A percentile compares a stretch with the other conserved stretches of the same genome.
These are phyloP conservation scores for Pulveroboletus frians DNA, from an alignment of 768 basidiomycete genomes.

Conservation along the genomic window DNA sequence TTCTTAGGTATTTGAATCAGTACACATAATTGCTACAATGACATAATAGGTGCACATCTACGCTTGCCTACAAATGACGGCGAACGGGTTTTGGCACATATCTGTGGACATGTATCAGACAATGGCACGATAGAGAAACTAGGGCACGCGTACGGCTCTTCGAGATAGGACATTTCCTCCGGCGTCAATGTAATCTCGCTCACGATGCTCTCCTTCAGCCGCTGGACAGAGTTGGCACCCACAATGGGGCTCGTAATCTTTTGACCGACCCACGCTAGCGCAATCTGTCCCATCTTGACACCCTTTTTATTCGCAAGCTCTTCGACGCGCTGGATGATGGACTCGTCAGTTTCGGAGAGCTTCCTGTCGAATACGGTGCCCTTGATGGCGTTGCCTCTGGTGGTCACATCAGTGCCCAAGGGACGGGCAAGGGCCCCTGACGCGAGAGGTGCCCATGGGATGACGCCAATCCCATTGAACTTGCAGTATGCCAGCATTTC, in stretches of 20 bases:
- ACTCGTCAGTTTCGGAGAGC: constrained; percentile 26
- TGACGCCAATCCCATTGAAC: constrained; percentile 46
- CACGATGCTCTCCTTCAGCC: constrained; percentile 30
- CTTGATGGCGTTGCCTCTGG: constrained; percentile 9
- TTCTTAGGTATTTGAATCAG: constrained; percentile 4
- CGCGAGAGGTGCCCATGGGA: constrained; percentile 47
- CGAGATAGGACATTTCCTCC: constrained; percentile 31
- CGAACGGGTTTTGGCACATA: constrained; percentile 19
- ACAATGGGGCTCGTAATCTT: constrained; percentile 45
- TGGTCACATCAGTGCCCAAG: constrained; percentile 22
- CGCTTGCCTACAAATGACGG: constrained; percentile 5
- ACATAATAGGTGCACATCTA: constrained; percentile 4
- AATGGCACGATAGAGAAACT: not conserved
- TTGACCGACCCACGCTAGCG: constrained; percentile 38
- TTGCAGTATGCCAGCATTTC: constrained; percentile 45
- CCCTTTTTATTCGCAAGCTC: constrained; percentile 38
- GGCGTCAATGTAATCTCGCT: constrained; percentile 20
- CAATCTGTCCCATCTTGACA: constrained; percentile 42
- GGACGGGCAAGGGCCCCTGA: constrained; percentile 39
- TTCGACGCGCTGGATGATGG: constrained; percentile 38
- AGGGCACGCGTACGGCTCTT: constrained; percentile 22
- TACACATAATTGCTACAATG: not conserved
- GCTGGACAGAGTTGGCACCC: constrained; percentile 34
- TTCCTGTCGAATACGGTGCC: constrained; percentile 24
- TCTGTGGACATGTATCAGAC: constrained; percentile 5